Evolutionary conservation across 257 asterid genomes (phyloP).

Genomic region (Solanum chmielewskii): DNA sequence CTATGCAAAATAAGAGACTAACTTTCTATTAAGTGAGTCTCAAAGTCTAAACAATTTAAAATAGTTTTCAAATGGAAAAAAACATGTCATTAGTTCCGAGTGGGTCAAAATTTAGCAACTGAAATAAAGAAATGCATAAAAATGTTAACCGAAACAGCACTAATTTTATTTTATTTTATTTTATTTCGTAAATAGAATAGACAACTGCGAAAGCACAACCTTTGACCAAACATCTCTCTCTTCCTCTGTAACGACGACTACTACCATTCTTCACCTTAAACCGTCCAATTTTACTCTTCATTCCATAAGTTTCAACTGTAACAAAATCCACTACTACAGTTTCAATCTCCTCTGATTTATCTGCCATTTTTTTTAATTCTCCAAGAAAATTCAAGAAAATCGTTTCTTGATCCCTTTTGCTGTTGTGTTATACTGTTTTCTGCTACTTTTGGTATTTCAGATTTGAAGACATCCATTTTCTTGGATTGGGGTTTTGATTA

Average conservation of each 20-base stretch:
- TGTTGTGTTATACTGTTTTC: not conserved
- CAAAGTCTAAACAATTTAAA: not conserved
- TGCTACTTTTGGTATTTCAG: not conserved
- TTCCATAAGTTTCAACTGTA: not conserved
- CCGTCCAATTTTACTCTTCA: not conserved
- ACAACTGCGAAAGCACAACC: conserved; percentile 5
- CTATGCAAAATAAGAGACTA: not conserved
- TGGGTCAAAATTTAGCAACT: not conserved
- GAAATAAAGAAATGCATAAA: not conserved
- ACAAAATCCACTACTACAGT: not conserved
- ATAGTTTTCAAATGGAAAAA: not conserved
- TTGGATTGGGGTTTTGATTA: conserved; percentile 1
- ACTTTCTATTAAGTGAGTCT: not conserved
- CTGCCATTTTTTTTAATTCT: not conserved
- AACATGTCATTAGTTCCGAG: not conserved
- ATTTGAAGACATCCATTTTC: not conserved
- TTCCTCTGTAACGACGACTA: conserved; percentile 1
- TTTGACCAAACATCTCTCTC: conserved; percentile 13
- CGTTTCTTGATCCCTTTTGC: not conserved
- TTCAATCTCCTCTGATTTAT: not conserved
- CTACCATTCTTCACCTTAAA: not conserved
- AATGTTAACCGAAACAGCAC: not conserved
- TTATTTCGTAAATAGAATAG: not conserved
- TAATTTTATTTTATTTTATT: too few species aligned
- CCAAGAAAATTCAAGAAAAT: not conserved